phyloP scores from a whole-genome alignment of 2,329 filamentous ascomycete species.

The Aspergillus sp. region DNA sequence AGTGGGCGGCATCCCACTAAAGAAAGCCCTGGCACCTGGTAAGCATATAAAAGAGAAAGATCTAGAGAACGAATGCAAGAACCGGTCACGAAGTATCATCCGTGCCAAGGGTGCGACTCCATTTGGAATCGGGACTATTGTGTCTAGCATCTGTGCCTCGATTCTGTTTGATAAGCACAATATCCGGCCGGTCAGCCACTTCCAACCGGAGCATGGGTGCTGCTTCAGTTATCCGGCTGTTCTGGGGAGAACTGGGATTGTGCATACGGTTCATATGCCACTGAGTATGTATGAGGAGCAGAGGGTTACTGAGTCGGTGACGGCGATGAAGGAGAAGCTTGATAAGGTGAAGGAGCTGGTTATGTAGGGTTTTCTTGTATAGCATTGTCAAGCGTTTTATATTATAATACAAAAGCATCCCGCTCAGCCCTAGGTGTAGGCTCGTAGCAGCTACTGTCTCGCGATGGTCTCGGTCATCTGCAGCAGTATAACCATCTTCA shows the following conservation, averaged over 20 bases:
- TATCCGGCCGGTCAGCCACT: slow-evolving; percentile 52
- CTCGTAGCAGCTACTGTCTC: slow-evolving; percentile 16
- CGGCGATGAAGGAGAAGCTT: background rate
- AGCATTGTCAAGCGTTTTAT: background rate
- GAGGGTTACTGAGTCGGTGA: background rate
- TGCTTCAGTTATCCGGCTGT: slow-evolving; percentile 53
- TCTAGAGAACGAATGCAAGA: slow-evolving; percentile 47
- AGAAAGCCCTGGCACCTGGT: slow-evolving; percentile 32
- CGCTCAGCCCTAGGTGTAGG: slow-evolving; percentile 39
- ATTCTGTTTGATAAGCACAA: slow-evolving; percentile 51
- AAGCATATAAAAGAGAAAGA: slow-evolving; percentile 17
- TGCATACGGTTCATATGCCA: slow-evolving; percentile 31
- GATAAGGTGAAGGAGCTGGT: background rate
- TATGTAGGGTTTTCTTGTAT: background rate
- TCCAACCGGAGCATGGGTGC: slow-evolving; percentile 47
- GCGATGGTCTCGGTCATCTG: background rate
- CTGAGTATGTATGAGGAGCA: slow-evolving; percentile 19
- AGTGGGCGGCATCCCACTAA: slow-evolving; percentile 44
- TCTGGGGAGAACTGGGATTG: slow-evolving; percentile 48
- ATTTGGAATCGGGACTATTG: slow-evolving; percentile 52
- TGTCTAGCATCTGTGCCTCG: slow-evolving; percentile 51
- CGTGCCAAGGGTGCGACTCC: slow-evolving; percentile 52
- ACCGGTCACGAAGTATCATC: slow-evolving; percentile 51
- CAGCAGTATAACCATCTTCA: slow-evolving; percentile 37
- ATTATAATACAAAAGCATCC: slow-evolving; percentile 25